Conservation (phyloP, 2,329 filamentous ascomycete genomes). For the Aspergillus spinulosporus region DNA sequence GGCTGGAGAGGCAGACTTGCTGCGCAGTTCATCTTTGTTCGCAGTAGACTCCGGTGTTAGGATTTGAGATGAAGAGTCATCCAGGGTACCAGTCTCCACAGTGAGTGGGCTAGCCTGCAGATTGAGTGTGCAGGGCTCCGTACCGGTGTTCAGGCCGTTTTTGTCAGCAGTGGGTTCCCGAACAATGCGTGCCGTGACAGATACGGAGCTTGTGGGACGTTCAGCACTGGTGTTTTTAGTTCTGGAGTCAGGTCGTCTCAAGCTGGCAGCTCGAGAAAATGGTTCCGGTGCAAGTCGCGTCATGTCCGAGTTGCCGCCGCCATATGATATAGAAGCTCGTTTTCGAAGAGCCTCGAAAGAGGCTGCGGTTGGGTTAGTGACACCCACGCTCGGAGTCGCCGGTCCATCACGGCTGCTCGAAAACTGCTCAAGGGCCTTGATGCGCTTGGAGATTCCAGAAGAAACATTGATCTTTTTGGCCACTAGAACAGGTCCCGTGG, state of each 20-base stretch:
- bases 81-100: conserved; percentile 64
- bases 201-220: conserved; percentile 67
- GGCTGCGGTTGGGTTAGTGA: conserved; percentile 59
- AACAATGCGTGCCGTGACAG: conserved; percentile 81
- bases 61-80: conserved; percentile 24
- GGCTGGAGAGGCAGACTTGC: conserved; percentile 43
- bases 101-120: conserved; percentile 59
- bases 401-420: conserved; percentile 50
- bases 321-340: conserved; percentile 40
- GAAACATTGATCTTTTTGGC: conserved; percentile 80
- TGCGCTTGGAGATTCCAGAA: conserved; percentile 88
- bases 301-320: conserved; percentile 26
- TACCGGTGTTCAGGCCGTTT: conserved; percentile 29
- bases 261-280: conserved; percentile 34
- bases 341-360: conserved; percentile 55
- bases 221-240: conserved; percentile 23
- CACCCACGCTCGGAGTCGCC: conserved; percentile 28
- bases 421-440: conserved; percentile 86
- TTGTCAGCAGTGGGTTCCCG: conserved; percentile 57
- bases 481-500: conserved; percentile 49
- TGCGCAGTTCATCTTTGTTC: conserved; percentile 34
- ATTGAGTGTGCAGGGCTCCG: conserved; percentile 41
- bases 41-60: conserved; percentile 22
- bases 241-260: conserved; percentile 33
- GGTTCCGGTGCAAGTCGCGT: conserved; percentile 32